A percentile compares a stretch with the other conserved stretches of the same genome.
phyloP scores from a whole-genome alignment of 352 stramenopile species.

The Plasmopara viticola region DNA sequence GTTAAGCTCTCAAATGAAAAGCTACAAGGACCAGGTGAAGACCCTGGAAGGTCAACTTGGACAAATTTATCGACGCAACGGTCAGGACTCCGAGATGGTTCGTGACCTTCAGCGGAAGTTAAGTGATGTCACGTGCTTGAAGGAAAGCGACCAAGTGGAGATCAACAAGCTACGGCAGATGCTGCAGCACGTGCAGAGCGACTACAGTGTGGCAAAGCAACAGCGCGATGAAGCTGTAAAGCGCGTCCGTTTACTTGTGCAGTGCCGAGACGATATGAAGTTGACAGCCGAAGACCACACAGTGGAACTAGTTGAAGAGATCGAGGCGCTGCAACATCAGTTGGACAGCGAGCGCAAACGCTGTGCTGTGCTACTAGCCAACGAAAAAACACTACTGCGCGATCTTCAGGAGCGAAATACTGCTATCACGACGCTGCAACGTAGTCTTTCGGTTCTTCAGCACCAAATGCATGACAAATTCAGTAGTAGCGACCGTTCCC shows the following conservation, averaged over 20 bases:
- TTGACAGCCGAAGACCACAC: slow-evolving; percentile 55
- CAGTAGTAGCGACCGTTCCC: slow-evolving; percentile 15
- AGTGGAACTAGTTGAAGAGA: slow-evolving; percentile 55
- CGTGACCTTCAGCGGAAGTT: slow-evolving; percentile 39
- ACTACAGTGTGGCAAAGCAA: slow-evolving; percentile 38
- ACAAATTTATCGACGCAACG: slow-evolving; percentile 18
- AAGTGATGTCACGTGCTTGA: slow-evolving; percentile 34
- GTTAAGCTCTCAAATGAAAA: slow-evolving; percentile 53
- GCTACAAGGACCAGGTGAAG: slow-evolving; percentile 50
- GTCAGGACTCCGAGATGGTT: slow-evolving; percentile 23
- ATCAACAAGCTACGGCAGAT: slow-evolving; percentile 33
- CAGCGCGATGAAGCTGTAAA: slow-evolving; percentile 58
- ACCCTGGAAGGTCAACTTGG: slow-evolving; percentile 36
- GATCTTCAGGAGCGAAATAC: slow-evolving; percentile 67
- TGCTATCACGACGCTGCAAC: slow-evolving; percentile 46
- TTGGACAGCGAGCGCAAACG: slow-evolving; percentile 63
- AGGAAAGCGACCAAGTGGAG: slow-evolving; percentile 53
- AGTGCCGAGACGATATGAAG: slow-evolving; percentile 66
- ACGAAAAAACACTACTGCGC: slow-evolving; percentile 64
- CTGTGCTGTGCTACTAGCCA: slow-evolving; percentile 47
- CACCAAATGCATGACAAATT: slow-evolving; percentile 17
- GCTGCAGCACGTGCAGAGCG: slow-evolving; percentile 33
- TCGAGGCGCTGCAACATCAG: slow-evolving; percentile 55
- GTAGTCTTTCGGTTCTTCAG: slow-evolving; percentile 32
- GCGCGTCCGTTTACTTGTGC: slow-evolving; percentile 43